A percentile compares a stretch with the other conserved stretches of the same genome.
Evolutionary conservation across 768 basidiomycete genomes (phyloP).

Genomic region (Infundibulicybe gibba): DNA sequence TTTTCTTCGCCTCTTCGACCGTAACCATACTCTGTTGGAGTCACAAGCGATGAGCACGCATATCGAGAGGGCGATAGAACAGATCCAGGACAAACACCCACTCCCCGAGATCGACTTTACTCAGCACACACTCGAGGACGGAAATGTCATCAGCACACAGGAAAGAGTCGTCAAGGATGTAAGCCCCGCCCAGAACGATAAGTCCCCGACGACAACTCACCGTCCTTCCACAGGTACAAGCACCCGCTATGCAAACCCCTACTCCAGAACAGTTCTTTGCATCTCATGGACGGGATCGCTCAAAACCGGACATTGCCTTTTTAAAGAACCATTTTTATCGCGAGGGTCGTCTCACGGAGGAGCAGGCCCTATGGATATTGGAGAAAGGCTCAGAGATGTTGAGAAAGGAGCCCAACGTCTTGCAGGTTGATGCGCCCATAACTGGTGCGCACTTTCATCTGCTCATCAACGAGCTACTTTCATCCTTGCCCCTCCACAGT

Average conservation of each 20-base stretch:
- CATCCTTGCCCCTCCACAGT: constrained; percentile 41
- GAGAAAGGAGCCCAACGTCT: constrained; percentile 81
- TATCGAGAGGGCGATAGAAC: constrained; percentile 63
- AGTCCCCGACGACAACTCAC: background rate
- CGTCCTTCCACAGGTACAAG: constrained; percentile 73
- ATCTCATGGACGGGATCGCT: constrained; percentile 61
- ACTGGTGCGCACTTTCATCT: constrained; percentile 59
- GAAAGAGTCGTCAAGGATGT: constrained; percentile 98
- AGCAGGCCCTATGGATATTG: constrained; percentile 93
- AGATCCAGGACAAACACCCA: constrained; percentile 51
- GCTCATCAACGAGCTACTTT: background rate
- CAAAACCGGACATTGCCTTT: constrained; percentile 93
- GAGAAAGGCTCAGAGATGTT: constrained; percentile 84
- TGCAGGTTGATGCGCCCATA: constrained; percentile 95
- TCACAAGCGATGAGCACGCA: constrained; percentile 42
- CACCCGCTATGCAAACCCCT: constrained; percentile 90
- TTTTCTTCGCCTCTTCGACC: constrained; percentile 9
- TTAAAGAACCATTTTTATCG: constrained; percentile 99
- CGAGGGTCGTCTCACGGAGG: constrained; percentile 90
- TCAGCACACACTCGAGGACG: constrained; percentile 90
- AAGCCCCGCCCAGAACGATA: constrained; percentile 19
- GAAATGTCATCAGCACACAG: constrained; percentile 85
- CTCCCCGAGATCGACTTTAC: constrained; percentile 83
- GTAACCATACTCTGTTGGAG: constrained; percentile 2
- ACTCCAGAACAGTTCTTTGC: constrained; percentile 95